A percentile compares a stretch with the other conserved stretches of the same genome.
These are phyloP conservation scores for Avicennia marina DNA, from an alignment of 257 asterid species.

Conservation along the genomic window DNA sequence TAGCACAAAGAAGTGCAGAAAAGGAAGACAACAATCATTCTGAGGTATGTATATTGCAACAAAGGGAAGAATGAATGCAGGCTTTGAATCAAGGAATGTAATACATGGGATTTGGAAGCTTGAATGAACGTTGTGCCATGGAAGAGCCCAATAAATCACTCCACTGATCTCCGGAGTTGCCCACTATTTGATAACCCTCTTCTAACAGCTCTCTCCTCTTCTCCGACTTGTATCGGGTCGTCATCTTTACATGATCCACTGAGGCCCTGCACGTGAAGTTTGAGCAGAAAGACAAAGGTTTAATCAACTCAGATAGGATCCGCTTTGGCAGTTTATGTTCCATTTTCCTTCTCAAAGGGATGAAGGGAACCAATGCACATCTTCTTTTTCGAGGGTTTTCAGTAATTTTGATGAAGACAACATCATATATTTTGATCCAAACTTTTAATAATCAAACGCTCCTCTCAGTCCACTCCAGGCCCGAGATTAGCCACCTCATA, in stretches of 20 bases:
- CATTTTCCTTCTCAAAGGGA: too few relatives aligned
- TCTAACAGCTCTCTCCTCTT: slow-evolving; percentile 51
- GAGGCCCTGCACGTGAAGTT: slow-evolving; percentile 36
- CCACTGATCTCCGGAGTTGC: slow-evolving; percentile 90
- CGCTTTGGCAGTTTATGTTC: too few relatives aligned
- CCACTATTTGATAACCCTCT: slow-evolving; percentile 56
- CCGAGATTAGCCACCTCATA: too few relatives aligned
- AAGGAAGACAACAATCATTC: background rate
- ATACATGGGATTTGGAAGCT: slow-evolving; percentile 89
- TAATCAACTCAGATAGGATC: too few relatives aligned
- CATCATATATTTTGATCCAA: too few relatives aligned
- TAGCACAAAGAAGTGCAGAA: too few relatives aligned
- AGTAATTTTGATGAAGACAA: too few relatives aligned
- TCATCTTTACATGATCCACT: slow-evolving; percentile 49
- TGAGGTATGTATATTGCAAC: background rate
- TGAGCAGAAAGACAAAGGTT: background rate
- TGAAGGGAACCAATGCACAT: too few relatives aligned
- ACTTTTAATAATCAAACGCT: too few relatives aligned
- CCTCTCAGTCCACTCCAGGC: too few relatives aligned
- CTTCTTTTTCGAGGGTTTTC: too few relatives aligned
- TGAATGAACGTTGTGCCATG: slow-evolving; percentile 51
- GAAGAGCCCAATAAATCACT: slow-evolving; percentile 70
- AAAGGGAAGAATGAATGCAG: background rate
- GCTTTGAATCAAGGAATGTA: slow-evolving; percentile 35
- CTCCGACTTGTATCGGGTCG: slow-evolving; percentile 59